phyloP scores from a whole-genome alignment of 495 filamentous ascomycete genomes.

The Pyronema omphalodes region DNA sequence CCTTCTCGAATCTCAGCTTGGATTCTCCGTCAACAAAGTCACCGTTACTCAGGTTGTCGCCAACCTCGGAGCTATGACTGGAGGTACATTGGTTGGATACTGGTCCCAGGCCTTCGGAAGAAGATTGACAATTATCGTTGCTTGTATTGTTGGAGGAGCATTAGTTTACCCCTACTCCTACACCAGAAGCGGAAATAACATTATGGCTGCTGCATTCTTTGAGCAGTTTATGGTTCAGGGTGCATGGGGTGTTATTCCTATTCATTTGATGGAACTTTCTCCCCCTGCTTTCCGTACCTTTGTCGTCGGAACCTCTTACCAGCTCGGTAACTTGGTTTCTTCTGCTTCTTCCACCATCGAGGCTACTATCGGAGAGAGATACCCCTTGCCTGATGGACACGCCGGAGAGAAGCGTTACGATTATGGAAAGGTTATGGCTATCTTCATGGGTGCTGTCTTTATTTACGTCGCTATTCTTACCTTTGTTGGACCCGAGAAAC shows the following conservation, averaged over 20 bases:
- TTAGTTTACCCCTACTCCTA: conserved; percentile 29
- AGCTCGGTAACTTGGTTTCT: conserved; percentile 58
- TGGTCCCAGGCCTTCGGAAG: conserved; percentile 53
- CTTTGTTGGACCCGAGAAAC: conserved; percentile 56
- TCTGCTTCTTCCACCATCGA: conserved; percentile 39
- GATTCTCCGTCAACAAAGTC: conserved; percentile 49
- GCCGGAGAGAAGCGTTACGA: conserved; percentile 39
- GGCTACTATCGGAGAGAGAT: conserved; percentile 43
- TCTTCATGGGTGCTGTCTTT: conserved; percentile 88
- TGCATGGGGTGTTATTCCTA: conserved; percentile 60
- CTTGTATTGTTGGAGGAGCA: conserved; percentile 36
- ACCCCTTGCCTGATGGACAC: conserved; percentile 45
- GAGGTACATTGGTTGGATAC: conserved; percentile 50
- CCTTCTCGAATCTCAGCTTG: conserved; percentile 60
- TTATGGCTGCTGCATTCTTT: conserved; percentile 52
- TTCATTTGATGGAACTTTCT: conserved; percentile 61
- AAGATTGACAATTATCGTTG: conserved; percentile 41
- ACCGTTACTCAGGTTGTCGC: conserved; percentile 50
- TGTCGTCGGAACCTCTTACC: conserved; percentile 48
- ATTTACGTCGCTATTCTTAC: conserved; percentile 60
- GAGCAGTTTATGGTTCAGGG: conserved; percentile 69
- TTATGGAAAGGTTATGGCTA: conserved; percentile 80
- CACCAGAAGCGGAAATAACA: conserved; percentile 32
- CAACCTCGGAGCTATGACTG: conserved; percentile 52
- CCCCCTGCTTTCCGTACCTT: conserved; percentile 50